phyloP scores from a whole-genome alignment of 2,329 filamentous ascomycete genomes.

The Diaporthe sp. region DNA sequence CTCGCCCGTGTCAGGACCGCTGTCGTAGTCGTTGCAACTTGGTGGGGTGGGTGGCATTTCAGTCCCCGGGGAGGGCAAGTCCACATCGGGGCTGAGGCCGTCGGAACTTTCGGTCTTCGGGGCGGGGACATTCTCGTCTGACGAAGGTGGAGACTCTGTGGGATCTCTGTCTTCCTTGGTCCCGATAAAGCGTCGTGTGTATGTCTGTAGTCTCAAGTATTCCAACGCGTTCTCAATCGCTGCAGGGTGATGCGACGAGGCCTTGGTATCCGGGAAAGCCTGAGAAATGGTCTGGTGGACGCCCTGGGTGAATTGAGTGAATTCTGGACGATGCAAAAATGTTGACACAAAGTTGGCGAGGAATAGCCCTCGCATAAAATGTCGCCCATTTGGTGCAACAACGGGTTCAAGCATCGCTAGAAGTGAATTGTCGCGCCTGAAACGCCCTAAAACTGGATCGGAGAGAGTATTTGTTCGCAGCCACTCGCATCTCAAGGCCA shows the following conservation, averaged over 20 bases:
- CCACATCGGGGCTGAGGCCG: constrained; percentile 6
- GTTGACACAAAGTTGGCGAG: constrained; percentile 29
- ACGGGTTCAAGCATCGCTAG: constrained; percentile 31
- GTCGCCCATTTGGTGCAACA: not conserved
- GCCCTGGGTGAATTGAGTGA: not conserved
- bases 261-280: not conserved
- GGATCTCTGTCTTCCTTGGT: not conserved
- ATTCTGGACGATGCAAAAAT: constrained; percentile 24
- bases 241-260: not conserved
- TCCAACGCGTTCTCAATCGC: not conserved
- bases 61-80: not conserved
- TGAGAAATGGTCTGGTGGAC: not conserved
- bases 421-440: constrained; percentile 34
- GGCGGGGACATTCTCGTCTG: not conserved
- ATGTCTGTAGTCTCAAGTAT: constrained; percentile 16
- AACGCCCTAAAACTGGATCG: not conserved
- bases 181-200: constrained; percentile 18
- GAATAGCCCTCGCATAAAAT: not conserved
- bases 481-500: constrained; percentile 16
- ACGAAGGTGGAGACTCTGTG: not conserved
- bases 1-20: not conserved
- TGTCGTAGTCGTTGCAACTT: not conserved
- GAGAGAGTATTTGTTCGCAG: not conserved
- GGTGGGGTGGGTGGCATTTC: constrained; percentile 22
- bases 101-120: constrained; percentile 3